A percentile compares a stretch with the other conserved stretches of the same genome.
These are phyloP conservation scores for Fusarium robinianum DNA, from an alignment of 2,329 filamentous ascomycete species.

Conservation along the genomic window DNA sequence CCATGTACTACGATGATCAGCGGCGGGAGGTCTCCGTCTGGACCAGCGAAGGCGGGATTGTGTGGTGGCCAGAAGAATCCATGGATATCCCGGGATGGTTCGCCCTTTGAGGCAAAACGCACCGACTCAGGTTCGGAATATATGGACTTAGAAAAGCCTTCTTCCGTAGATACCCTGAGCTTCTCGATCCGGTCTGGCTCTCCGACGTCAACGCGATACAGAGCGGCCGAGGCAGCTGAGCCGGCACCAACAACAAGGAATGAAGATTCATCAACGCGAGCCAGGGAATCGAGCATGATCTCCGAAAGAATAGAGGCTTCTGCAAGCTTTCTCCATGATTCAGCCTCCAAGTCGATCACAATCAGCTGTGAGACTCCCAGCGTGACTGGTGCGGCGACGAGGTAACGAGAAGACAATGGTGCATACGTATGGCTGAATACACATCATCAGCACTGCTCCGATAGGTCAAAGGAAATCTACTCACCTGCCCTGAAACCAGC, in stretches of 20 bases:
- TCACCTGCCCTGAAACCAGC: slow-evolving; percentile 41
- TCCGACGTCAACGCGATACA: slow-evolving; percentile 44
- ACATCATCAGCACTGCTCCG: neutral
- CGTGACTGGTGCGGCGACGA: slow-evolving; percentile 43
- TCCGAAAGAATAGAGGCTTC: slow-evolving; percentile 38
- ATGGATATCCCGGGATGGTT: slow-evolving; percentile 42
- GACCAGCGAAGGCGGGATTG: slow-evolving; percentile 49
- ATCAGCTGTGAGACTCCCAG: slow-evolving; percentile 44
- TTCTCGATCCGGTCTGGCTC: slow-evolving; percentile 31
- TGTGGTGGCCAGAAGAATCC: slow-evolving; percentile 55
- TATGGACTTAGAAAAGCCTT: slow-evolving; percentile 35
- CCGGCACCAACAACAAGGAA: slow-evolving; percentile 47
- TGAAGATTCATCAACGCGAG: slow-evolving; percentile 40
- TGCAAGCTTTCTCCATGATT: slow-evolving; percentile 39
- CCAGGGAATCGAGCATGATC: slow-evolving; percentile 43
- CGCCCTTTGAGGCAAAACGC: slow-evolving; percentile 33
- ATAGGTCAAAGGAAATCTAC: neutral
- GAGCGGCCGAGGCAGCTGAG: slow-evolving; percentile 34
- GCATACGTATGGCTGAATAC: slow-evolving; percentile 45
- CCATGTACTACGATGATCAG: slow-evolving; percentile 57
- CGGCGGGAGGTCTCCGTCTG: slow-evolving; percentile 48
- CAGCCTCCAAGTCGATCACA: slow-evolving; percentile 44
- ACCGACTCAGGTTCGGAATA: slow-evolving; percentile 48
- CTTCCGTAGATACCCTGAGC: slow-evolving; percentile 43
- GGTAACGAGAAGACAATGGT: slow-evolving; percentile 41